phyloP scores from a whole-genome alignment of 2,329 filamentous ascomycete species.

The Malbranchea cinnamomea region DNA sequence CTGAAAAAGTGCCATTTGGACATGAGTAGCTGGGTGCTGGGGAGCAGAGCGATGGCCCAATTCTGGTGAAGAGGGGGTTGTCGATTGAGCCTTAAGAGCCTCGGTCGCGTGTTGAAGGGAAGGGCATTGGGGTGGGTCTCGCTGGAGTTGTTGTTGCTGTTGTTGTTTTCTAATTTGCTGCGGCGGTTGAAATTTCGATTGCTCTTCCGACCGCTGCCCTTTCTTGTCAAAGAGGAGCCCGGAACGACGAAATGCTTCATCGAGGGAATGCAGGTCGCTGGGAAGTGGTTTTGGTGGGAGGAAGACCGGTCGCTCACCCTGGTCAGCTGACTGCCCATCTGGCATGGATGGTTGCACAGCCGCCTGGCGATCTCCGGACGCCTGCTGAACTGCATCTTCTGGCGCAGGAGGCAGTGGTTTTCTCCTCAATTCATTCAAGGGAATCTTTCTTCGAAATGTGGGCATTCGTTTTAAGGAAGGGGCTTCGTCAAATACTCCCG shows the following conservation, averaged over 20 bases:
- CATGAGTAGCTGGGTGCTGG: no score
- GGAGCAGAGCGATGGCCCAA: no score
- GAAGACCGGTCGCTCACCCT: slow-evolving; percentile 1
- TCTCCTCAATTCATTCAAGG: slow-evolving; percentile 18
- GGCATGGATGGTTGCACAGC: neutral
- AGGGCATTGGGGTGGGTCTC: no score
- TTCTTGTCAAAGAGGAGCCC: no score
- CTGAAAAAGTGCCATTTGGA: no score
- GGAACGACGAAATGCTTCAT: slow-evolving; percentile 14
- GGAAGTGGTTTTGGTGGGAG: slow-evolving; percentile 11
- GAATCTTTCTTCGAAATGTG: slow-evolving; percentile 12
- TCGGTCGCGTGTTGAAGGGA: neutral
- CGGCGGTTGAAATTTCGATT: neutral
- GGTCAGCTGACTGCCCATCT: neutral
- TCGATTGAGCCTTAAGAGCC: no score
- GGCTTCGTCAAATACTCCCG: slow-evolving; percentile 21
- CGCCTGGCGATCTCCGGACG: no score
- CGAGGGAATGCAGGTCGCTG: slow-evolving; percentile 14
- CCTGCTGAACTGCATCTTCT: slow-evolving; percentile 15
- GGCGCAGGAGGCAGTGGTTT: slow-evolving; percentile 28
- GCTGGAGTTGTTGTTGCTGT: slow-evolving; percentile 1
- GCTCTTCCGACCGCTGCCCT: no score
- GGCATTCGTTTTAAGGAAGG: slow-evolving; percentile 8
- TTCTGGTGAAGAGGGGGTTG: no score
- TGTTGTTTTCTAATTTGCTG: neutral